Evolutionary conservation across 2,329 filamentous ascomycete species (phyloP).

Genomic region (Exserohilum turcica): DNA sequence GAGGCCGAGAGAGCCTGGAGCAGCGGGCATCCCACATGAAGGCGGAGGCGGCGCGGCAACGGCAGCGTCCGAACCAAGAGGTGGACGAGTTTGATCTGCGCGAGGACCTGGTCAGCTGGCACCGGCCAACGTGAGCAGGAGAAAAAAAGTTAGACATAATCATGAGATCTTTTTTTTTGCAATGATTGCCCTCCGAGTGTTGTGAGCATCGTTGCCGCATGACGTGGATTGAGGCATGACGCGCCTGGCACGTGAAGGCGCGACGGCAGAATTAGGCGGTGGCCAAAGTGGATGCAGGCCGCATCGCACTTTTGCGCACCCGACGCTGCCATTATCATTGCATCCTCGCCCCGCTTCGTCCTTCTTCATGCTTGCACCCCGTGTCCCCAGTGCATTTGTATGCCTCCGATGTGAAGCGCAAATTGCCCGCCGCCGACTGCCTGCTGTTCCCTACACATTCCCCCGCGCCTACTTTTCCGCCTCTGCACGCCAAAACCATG

Average conservation of each 20-base stretch:
- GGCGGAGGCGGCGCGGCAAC: slow-evolving; percentile 44
- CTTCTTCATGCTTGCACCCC: slow-evolving; percentile 45
- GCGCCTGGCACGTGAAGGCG: slow-evolving; percentile 42
- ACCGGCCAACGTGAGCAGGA: slow-evolving; percentile 29
- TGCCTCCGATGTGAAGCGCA: slow-evolving; percentile 48
- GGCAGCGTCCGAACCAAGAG: slow-evolving; percentile 48
- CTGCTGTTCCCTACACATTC: slow-evolving; percentile 17
- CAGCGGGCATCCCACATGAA: slow-evolving; percentile 52
- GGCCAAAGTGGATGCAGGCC: slow-evolving; percentile 30
- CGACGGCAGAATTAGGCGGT: slow-evolving; percentile 43
- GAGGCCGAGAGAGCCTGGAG: slow-evolving; percentile 49
- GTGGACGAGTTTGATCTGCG: slow-evolving; percentile 56
- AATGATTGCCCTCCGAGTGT: neutral
- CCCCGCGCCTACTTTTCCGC: slow-evolving; percentile 37
- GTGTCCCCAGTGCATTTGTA: slow-evolving; percentile 45
- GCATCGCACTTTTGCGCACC: slow-evolving; percentile 11
- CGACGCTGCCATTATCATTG: slow-evolving; percentile 6
- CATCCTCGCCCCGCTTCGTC: neutral
- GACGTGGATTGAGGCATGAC: neutral
- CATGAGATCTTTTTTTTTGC: neutral
- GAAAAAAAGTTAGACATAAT: neutral
- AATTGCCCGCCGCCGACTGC: slow-evolving; percentile 28
- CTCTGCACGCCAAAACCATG: slow-evolving; percentile 24
- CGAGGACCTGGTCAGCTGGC: slow-evolving; percentile 56
- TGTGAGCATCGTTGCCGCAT: too few species aligned